Evolutionary conservation across 768 basidiomycete species (phyloP), one percentile per base, ranked within the genome.

Genomic region (Leccinum truebloodii): DNA sequence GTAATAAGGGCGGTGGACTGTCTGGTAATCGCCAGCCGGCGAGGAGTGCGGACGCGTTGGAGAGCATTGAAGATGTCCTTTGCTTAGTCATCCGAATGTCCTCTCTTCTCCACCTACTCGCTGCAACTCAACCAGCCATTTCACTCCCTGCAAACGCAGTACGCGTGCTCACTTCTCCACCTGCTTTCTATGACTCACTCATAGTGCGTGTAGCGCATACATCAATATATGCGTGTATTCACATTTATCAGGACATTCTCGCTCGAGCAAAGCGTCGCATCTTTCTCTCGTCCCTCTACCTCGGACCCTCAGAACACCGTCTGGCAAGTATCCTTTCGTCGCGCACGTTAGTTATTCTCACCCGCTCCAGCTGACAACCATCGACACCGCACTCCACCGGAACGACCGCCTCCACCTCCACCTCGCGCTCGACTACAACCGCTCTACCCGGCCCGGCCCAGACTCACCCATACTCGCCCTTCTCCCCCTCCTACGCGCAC

Each of bases 251-350:
- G 94, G 78, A 83, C 60, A 87, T 93, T 81, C 86, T 98, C 55
- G 77, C 77, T 49, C 79, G 83, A n/a, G 96, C 96, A 1, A 83
- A 86, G 59, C 75, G 78, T 54, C 84, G 95, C 58, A 85, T 99
- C 66, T 92, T 95, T 69, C 81, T 99, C 30, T 97, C 96, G 0
- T 92, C 92, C 1, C 77, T 97, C 12, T 97, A 97, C 72, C 86
- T 97, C 57, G 94, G 94, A 13, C 82, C 86, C 12, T 82, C 86
- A 54, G 94, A 97, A 72, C 76, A 77, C 9, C 84, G 91, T 62
- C 81, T 99, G 64, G 96, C 95, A 59, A 66, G 89, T 79, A 0
- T 53, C 37, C 18, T 7, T n/a, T 9, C 24, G 0, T 52, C 14
- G 9, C 54, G 35, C 50, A 13, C n/a, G 0, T 13, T 34, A 10